Base-by-base conservation (phyloP, 768 basidiomycete species). In the Leccinum truebloodii region DNA sequence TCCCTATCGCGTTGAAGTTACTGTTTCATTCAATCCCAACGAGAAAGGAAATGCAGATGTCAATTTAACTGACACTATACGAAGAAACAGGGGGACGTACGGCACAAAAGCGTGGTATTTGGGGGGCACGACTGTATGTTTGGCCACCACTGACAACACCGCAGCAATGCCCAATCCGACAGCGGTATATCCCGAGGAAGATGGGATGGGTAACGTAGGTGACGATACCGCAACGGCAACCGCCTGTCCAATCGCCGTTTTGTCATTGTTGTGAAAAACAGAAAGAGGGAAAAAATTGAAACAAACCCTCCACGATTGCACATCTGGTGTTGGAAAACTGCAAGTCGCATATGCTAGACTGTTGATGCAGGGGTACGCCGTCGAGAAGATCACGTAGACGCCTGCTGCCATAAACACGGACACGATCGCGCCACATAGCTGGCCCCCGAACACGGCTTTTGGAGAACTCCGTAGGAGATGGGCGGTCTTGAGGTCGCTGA, bases 401-500 rank as follows among this genome's bases (percentile, higher is more conserved):
- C 85, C 85, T 6, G 78, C 77, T 57, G 78, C 79, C 71, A 87
- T 74, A 78, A 88, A 87, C 35, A 86, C 76, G 22, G 87, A 80
- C 52, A 86, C 82, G 58, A 85, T 75, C 22, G 85, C 76, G 55
- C 86, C 86, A 61, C 75, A 78, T 3, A 86, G 73, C 71, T 86
- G 85, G 26, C 82, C 84, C 61, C 83, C 75, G 67, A 87, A 87
- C 73, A 87, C 83, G 70, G 84, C 83, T 58, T 73, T 79, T 41
- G 86, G 86, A 65, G 85, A 87, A 13, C 85, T 82, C 54, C 86
- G 77, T 26, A 87, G 79, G 59, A 88, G 83, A 69, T 86, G 86
- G 61, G 85, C 84, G n/a, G 87, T 85, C 75, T 88, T 87, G 65
- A 88, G 70, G 69, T 88, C 87, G 58, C 85, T 81, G 51, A 82